Base-by-base conservation (phyloP, 441 rosid genomes). In the Corymbia citriodora region DNA sequence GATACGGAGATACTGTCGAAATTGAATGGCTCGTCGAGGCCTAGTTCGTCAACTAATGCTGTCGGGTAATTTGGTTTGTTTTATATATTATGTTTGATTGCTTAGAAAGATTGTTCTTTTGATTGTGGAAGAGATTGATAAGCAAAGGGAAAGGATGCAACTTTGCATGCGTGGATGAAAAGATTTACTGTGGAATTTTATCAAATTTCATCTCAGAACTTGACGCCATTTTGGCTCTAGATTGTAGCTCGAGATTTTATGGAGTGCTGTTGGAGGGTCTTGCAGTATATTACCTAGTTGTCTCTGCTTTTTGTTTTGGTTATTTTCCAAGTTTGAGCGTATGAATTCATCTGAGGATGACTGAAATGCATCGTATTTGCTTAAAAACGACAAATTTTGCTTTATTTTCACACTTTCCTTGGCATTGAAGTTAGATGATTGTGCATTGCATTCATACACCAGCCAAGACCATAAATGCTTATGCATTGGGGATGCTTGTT, bases 1-100 rank as follows among this genome's bases (percentile, higher is more conserved):
- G 92, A 96, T 91, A 92, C 70, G 18, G 92, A 94, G 87, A 91
- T 97, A 55, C 59, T 95, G 54, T 92, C 94, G 40, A 95, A 96
- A 92, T 91, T 97, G 74, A 88, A 91, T 74, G 92, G 88, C 83
- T 88, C 94, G 27, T 86, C 91, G 0, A 92, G 91, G 87, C 89
- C 93, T 15, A 91, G 92, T 91, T 88, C 96, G 23, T 91, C 95
- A 1, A 89, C 88, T 89, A 70, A 65, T 54, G 90, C 63, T 31
- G 27, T 93, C 29, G 10, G 65, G 98, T 96, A 92, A 91, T 91
- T 88, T 31, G 27, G 57, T 68, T 79, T 68, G 88, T 50, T 63
- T 55, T 89, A 48, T 31, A 57, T 89, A 52, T 85, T 65, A 31
- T 50, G 54, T n/a, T 40, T 54, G 52, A 87, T 59, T 87, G 27